phyloP scores from a whole-genome alignment of 192 early-diverging fungal species.

The Gonapodya prolifera region DNA sequence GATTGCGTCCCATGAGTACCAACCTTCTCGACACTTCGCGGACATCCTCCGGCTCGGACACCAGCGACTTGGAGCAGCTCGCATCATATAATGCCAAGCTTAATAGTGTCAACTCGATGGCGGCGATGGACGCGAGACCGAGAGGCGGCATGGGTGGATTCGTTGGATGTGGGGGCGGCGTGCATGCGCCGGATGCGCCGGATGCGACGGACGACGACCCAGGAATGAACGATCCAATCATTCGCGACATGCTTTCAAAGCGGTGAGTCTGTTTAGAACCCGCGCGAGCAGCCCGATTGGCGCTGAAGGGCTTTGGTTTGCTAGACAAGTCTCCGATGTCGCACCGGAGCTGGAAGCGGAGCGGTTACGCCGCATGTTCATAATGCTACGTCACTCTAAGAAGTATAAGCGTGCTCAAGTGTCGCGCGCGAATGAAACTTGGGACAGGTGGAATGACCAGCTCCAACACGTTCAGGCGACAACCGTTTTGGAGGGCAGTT shows the following conservation, averaged over 20 bases:
- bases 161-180: background rate
- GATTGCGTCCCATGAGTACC: too few relatives aligned
- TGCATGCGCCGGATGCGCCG: background rate
- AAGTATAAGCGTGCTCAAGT: background rate
- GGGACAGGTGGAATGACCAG: background rate
- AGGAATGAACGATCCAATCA: background rate
- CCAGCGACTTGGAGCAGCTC: background rate
- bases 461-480: background rate
- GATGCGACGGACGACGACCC: background rate
- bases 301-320: background rate
- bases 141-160: background rate
- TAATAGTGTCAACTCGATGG: background rate
- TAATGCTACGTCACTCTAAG: slow-evolving; percentile 1
- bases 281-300: too few relatives aligned
- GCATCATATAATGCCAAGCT: background rate
- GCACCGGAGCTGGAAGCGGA: slow-evolving; percentile 1
- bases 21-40: background rate
- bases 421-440: background rate
- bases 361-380: background rate
- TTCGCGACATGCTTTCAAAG: background rate
- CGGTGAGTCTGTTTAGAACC: too few relatives aligned
- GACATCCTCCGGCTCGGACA: background rate
- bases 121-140: background rate
- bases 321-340: background rate
- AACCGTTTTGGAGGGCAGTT: background rate